Evolutionary conservation across 148 eudicot genomes (phyloP).

Genomic region (Dysphania ambrosioides): DNA sequence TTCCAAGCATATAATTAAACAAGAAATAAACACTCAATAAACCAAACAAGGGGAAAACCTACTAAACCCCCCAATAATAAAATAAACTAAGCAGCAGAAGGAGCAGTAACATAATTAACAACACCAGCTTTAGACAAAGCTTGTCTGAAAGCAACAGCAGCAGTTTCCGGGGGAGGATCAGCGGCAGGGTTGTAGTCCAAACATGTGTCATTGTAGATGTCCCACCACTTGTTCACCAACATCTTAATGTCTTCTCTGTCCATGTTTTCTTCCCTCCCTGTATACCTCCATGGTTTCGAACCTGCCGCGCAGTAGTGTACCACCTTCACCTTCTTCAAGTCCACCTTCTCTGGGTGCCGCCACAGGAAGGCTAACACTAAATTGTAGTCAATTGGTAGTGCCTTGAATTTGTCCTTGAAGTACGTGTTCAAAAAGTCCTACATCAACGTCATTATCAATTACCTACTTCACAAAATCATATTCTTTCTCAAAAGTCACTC

Average conservation of each 20-base stretch:
- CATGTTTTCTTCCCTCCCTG: constrained; percentile 41
- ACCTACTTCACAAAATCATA: no score
- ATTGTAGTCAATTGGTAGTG: constrained; percentile 40
- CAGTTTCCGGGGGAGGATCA: background rate
- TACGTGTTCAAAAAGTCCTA: constrained; percentile 48
- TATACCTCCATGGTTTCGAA: constrained; percentile 45
- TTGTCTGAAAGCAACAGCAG: constrained; percentile 26
- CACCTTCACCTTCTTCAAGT: constrained; percentile 37
- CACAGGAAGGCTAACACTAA: constrained; percentile 41
- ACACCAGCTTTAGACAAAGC: constrained; percentile 33
- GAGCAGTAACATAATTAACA: constrained; percentile 37
- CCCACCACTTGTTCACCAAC: constrained; percentile 48
- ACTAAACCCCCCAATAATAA: no score
- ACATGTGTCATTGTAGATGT: constrained; percentile 31
- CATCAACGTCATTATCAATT: background rate
- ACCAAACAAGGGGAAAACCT: no score
- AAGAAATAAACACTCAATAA: no score
- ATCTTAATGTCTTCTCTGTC: constrained; percentile 45
- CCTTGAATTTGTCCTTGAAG: constrained; percentile 41
- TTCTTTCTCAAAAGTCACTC: no score
- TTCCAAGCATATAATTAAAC: no score
- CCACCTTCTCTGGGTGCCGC: constrained; percentile 45
- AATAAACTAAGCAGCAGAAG: constrained; percentile 47
- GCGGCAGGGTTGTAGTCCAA: constrained; percentile 25
- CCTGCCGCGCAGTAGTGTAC: constrained; percentile 48